Base-by-base conservation (phyloP, 495 filamentous ascomycete species). In the Aspergillus haitiensis region DNA sequence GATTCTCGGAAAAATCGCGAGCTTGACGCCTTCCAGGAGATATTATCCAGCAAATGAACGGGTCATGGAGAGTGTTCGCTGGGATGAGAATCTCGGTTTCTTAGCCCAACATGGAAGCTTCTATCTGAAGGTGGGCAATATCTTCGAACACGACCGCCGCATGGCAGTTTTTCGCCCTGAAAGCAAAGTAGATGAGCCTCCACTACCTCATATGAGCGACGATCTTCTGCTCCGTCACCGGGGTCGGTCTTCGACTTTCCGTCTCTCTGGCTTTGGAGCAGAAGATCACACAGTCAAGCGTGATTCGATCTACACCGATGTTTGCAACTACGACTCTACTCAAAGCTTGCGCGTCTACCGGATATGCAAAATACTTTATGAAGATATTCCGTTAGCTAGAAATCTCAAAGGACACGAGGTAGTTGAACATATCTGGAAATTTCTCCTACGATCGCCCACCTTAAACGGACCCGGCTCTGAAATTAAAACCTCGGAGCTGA, bases 11-110 rank as follows among this genome's bases (percentile, higher is more conserved):
- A 21, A 64, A 0, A 82, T 90, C 39, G 80, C 82, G 0, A n/a
- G 42, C 0, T 64, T 89, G 0, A 81, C 82, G 0, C 86, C 88
- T 3, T 7, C 16, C 6, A 66, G 84, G 34, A 58, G 66, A 0
- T 90, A 79, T 59, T 89, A 90, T 67, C 88, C 88, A 0, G 40
- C 54, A 0, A 61, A 82, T 49, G 50, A 79, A 15, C 70, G 71
- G 42, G 72, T 75, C 1, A 75, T 86, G 72, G 81, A 86, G 60
- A 75, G 40, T 9, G 74, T 82, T 11, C 13, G 4, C 0, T 87
- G 83, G 84, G 37, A 73, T 67, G 35, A 67, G 12, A 18, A 27
- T 10, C 71, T 86, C 2, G 67, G 73, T 3, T 70, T 69, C 7
- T 51, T 85, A 1, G 70, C 80, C 5, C 85, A 89, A 55, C 79